Evolutionary conservation across 768 basidiomycete genomes (phyloP), one percentile per base, ranked within the genome.

Genomic region (Trametes elegans): DNA sequence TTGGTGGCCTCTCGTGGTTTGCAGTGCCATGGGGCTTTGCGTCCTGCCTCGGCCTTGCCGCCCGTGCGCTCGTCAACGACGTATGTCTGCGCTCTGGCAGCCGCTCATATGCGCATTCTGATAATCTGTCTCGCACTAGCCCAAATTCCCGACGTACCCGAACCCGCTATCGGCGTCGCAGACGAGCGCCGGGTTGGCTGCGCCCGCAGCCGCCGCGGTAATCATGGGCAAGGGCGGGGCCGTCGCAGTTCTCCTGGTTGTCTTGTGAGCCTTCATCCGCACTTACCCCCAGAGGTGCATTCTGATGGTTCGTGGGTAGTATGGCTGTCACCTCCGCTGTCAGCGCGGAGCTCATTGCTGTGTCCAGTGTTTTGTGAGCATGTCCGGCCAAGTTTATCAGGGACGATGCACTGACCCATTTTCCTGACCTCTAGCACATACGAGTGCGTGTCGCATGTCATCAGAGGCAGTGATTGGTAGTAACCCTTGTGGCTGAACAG

Each of bases 1-100:
- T 82, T 27, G 81, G 82, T 3, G 82, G 80, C 5, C 63, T 83
- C 28, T 80, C 81, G 1, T 83, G 81, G 82, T 73, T 75, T 35
- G 70, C 72, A 3, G 71, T 76, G 10, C 77, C 77, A 4, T 76
- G 72, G 66, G 71, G 70, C 3, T 74, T 77, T 53, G 74, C 72
- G n/a, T 76, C 75, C 0, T 70, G 71, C 19, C 65, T 74, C 39
- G 76, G 76, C n/a, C 68, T 77, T 9, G 68, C 64, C 1, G 70
- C 69, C 0, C 64, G 67, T 13, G 71, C 71, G 0, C 58, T 73
- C 18, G 56, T 63, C 24, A 61, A 57, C 42, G 61, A 66, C 50
- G 66, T 66, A n/a, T 9, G 61, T 59, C 50, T 39, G n/a, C n/a
- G n/a, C n/a, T n/a, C n/a, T n/a, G n/a, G n/a, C n/a, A n/a, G n/a